These are phyloP conservation scores for Calonectria multiphialidica DNA, from an alignment of 2,329 filamentous ascomycete genomes.

Conservation along the genomic window DNA sequence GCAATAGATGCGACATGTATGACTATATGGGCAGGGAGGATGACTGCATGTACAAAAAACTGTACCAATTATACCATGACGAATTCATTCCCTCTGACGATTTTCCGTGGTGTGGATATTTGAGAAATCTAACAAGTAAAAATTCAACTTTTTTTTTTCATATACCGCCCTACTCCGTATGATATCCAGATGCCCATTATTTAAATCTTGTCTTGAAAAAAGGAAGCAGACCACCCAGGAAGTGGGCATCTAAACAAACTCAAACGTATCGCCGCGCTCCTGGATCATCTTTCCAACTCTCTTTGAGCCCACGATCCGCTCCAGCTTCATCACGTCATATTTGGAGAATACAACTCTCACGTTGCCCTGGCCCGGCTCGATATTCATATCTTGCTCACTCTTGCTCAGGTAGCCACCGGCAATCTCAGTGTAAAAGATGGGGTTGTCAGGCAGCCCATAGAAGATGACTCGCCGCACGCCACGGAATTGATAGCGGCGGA, in stretches of 20 bases:
- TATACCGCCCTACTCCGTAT: constrained; percentile 30
- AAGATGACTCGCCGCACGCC: constrained; percentile 89
- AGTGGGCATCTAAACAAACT: constrained; percentile 77
- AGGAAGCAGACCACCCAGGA: not conserved
- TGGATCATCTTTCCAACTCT: constrained; percentile 86
- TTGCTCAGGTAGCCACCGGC: constrained; percentile 74
- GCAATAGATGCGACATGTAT: constrained; percentile 37
- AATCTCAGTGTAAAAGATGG: constrained; percentile 82
- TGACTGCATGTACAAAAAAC: constrained; percentile 44
- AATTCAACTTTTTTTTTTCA: constrained; percentile 25
- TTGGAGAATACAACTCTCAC: constrained; percentile 81
- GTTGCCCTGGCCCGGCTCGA: constrained; percentile 70
- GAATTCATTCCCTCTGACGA: constrained; percentile 29
- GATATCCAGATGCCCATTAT: constrained; percentile 11
- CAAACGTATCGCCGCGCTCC: constrained; percentile 91
- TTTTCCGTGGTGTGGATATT: constrained; percentile 8
- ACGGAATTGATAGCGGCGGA: constrained; percentile 85
- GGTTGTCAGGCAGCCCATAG: constrained; percentile 92
- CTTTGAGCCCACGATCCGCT: constrained; percentile 86
- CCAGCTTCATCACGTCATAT: constrained; percentile 90
- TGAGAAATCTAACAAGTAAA: constrained; percentile 9
- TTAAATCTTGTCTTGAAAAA: not conserved
- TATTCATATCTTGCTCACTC: constrained; percentile 67
- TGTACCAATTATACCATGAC: constrained; percentile 45
- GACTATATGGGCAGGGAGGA: constrained; percentile 30